Base-by-base conservation (phyloP, 2,329 filamentous ascomycete genomes). In the Hymenotorrendiella dingleyae region DNA sequence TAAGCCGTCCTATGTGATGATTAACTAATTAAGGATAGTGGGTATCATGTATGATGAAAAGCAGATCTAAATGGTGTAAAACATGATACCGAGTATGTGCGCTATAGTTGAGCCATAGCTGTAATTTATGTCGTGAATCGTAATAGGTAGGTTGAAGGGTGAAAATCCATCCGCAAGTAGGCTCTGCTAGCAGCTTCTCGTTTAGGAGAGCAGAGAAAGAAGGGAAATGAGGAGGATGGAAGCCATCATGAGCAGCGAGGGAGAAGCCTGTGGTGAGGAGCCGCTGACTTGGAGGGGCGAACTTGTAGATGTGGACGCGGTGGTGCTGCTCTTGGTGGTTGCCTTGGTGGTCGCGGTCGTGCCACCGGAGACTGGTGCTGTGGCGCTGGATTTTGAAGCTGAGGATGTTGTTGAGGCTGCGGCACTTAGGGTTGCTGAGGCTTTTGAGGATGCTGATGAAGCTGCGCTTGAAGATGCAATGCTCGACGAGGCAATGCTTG, bases 121-220 rank as follows among this genome's bases (percentile, higher is more conserved):
- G 21, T n/a, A 22, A 17, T n/a, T n/a, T n/a, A n/a, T n/a, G 21
- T 38, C 24, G 21, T 26, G 24, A 38, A 38, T 38, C 36, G 36
- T 26, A 38, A 38, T 11, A 28, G n/a, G n/a, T n/a, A n/a, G n/a
- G n/a, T 17, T 12, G 21, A 20, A 34, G 12, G 30, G 30, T 16
- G n/a, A 9, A 24, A 20, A 36, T n/a, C 8, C 6, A 36, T 36
- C 21, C 21, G 3, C 8, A 38, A 27, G 17, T 11, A 17, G 21
- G 28, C 26, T 19, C 11, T n/a, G 26, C 3, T n/a, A n/a, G n/a
- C n/a, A n/a, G n/a, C n/a, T n/a, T n/a, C n/a, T n/a, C 23, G 10
- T 27, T 37, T 43, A 43, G 16, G 34, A 22, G 11, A 43, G 27
- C 16, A 43, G 14, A 35, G 36, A 19, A 22, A 43, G 41, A 34